Evolutionary conservation across 208 protist species (phyloP), one percentile per base, ranked within the genome.

Genomic region (Leptomonas seymouri): DNA sequence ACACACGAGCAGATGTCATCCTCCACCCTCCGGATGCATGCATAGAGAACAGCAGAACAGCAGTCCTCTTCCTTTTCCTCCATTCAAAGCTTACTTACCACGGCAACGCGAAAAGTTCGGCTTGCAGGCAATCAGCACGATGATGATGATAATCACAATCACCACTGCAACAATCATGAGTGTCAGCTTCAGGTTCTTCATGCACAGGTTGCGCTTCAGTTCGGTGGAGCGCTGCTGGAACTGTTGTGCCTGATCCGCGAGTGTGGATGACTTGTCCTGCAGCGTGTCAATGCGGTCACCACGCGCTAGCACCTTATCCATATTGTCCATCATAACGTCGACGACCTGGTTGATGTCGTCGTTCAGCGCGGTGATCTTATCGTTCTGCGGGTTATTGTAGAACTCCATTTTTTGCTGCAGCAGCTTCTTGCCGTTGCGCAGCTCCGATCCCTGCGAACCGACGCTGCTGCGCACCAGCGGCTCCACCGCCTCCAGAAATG

Each of bases 241-340:
- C 63, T 89, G 78, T 54, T 93, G 80, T 12, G 93, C 91, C 67
- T 96, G 87, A 25, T 95, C 87, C 0, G 86, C 79, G 6, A 97
- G 78, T 21, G 80, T 93, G 14, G 77, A 74, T 0, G 91, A 92
- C 75, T 94, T 95, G n/a, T 96, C 90, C 42, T 90, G 83, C 56
- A 97, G 77, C 21, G 85, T 86, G 55, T 97, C 93, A 42, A 97
- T 76, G 41, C 86, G 86, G 61, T 96, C 91, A 12, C 90, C 91
- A 50, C 93, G 93, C 3, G 84, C 86, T 27, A 97, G 80, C 25
- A 97, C 90, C 70, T 95, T 95, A 56, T 97, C 91, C 87, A 95
- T 93, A 78, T 96, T 97, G 63, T 96, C 89, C 84, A 93, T 94
- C 93, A 97, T 96, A n/a, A 97, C 88, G 58, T 94, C 89, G 42